Base-by-base conservation (phyloP, 2,329 filamentous ascomycete species). In the Cytospora leucostoma region DNA sequence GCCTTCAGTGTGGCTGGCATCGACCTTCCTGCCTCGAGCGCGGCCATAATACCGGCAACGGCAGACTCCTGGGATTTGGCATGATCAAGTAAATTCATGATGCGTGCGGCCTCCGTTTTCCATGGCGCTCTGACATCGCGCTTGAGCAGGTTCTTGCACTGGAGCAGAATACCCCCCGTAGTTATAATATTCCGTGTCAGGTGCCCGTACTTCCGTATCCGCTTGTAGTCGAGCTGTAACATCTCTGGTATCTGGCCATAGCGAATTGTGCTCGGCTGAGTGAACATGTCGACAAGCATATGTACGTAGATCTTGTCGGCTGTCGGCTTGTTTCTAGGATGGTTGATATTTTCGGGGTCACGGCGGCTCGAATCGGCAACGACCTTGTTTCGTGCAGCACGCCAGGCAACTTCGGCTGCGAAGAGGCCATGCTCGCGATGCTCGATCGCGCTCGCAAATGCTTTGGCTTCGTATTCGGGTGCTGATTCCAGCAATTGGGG, bases 81-180 rank as follows among this genome's bases (percentile, higher is more conserved):
- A 57, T 68, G 70, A 67, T 89, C 88, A 12, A 93, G 82, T 0
- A 91, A 84, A 1, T 84, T 77, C 78, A 89, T 85, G 67, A 93
- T 85, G n/a, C 90, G 86, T 3, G 80, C 79, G 0, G 90, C 89
- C 74, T 93, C 89, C 32, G 81, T 84, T 74, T 88, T 91, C 91
- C 91, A 95, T 21, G 89, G 86, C 13, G 84, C 84, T 52, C 91
- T 86, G 4, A 92, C 89, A 71, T 94, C 91, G 17, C 91, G 86
- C 76, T 93, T 93, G 37, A 95, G 82, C 8, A 94, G 80, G 69
- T 93, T 94, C 78, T 95, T 95, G 74, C 88, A 89, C 58, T 92
- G 92, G 15, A 94, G 78, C 34, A 93, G 78, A 55, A 94, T 88
- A 0, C 90, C 88, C 1, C 89, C 90, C 4, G 89, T 84, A 1